These are phyloP conservation scores for Volutella citrinella DNA, from an alignment of 2,329 filamentous ascomycete species.

Conservation along the genomic window DNA sequence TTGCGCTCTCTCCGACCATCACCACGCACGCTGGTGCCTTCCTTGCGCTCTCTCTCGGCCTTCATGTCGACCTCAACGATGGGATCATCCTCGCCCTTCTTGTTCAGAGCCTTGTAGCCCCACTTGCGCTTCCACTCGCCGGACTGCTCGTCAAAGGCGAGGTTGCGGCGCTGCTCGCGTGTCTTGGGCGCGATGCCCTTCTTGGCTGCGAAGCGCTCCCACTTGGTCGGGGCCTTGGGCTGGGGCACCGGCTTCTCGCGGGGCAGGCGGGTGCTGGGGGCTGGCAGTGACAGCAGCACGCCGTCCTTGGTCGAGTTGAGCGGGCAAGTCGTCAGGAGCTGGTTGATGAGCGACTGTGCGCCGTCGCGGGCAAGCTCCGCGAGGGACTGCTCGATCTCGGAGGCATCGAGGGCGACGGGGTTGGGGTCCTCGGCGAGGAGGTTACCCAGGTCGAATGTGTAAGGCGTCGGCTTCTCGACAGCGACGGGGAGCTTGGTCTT, in stretches of 20 bases:
- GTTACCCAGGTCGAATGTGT: slow-evolving; percentile 89
- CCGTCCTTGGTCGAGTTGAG: slow-evolving; percentile 67
- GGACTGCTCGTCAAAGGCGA: slow-evolving; percentile 78
- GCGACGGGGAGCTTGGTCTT: slow-evolving; percentile 57
- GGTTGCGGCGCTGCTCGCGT: slow-evolving; percentile 68
- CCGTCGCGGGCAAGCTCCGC: slow-evolving; percentile 78
- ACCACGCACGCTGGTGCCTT: slow-evolving; percentile 58
- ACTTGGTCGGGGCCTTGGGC: slow-evolving; percentile 82
- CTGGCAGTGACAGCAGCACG: slow-evolving; percentile 77
- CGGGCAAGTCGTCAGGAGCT: slow-evolving; percentile 84
- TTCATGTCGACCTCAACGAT: slow-evolving; percentile 87
- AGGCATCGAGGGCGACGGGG: slow-evolving; percentile 59
- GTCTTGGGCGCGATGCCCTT: slow-evolving; percentile 93
- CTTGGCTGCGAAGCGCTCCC: slow-evolving; percentile 94
- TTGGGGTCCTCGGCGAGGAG: slow-evolving; percentile 86
- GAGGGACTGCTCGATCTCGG: slow-evolving; percentile 64
- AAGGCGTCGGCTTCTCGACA: slow-evolving; percentile 81
- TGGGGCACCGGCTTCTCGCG: slow-evolving; percentile 89
- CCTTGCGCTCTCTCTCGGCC: slow-evolving; percentile 61
- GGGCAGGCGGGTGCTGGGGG: slow-evolving; percentile 67
- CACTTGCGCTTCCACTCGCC: slow-evolving; percentile 92
- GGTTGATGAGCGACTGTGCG: slow-evolving; percentile 89
- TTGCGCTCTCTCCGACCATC: slow-evolving; percentile 62
- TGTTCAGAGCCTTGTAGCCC: slow-evolving; percentile 91
- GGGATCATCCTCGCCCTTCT: slow-evolving; percentile 80